Conservation (phyloP, 805 yeast genomes). For the Saturnispora kantuleensis region DNA sequence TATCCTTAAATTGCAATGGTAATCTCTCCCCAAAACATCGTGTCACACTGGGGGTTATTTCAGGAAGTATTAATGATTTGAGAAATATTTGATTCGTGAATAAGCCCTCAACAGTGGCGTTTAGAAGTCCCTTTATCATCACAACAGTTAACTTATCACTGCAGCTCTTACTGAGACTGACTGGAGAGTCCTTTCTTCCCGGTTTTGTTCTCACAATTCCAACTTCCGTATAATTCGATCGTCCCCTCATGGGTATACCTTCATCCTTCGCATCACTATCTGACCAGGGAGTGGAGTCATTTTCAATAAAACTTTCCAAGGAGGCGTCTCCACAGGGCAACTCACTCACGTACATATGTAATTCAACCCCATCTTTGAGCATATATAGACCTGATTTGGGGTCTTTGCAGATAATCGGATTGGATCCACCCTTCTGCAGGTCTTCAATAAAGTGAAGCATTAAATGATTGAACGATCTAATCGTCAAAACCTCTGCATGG, state of each 20-base stretch:
- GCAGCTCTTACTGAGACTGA: slow-evolving; percentile 75
- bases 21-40: slow-evolving; percentile 33
- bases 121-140: slow-evolving; percentile 50
- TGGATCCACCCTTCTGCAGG: slow-evolving; percentile 9
- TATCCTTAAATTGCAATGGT: neutral
- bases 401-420: slow-evolving; percentile 9
- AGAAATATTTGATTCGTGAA: slow-evolving; percentile 25
- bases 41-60: slow-evolving; percentile 22
- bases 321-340: slow-evolving; percentile 91
- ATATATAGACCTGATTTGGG: slow-evolving; percentile 16
- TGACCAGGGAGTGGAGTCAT: slow-evolving; percentile 11
- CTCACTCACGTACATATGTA: slow-evolving; percentile 61
- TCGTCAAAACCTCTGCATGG: slow-evolving; percentile 78
- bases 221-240: slow-evolving; percentile 41
- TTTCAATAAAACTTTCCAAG: slow-evolving; percentile 34
- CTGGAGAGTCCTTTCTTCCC: slow-evolving; percentile 70
- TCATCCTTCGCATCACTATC: slow-evolving; percentile 13
- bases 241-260: slow-evolving; percentile 41
- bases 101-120: slow-evolving; percentile 31
- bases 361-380: slow-evolving; percentile 29
- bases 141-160: slow-evolving; percentile 69
- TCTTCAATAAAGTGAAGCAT: slow-evolving; percentile 39
- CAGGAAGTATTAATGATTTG: slow-evolving; percentile 41
- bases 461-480: slow-evolving; percentile 60
- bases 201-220: slow-evolving; percentile 88